Base-by-base conservation (phyloP, 208 protist genomes). In the Leishmania aethiopica region DNA sequence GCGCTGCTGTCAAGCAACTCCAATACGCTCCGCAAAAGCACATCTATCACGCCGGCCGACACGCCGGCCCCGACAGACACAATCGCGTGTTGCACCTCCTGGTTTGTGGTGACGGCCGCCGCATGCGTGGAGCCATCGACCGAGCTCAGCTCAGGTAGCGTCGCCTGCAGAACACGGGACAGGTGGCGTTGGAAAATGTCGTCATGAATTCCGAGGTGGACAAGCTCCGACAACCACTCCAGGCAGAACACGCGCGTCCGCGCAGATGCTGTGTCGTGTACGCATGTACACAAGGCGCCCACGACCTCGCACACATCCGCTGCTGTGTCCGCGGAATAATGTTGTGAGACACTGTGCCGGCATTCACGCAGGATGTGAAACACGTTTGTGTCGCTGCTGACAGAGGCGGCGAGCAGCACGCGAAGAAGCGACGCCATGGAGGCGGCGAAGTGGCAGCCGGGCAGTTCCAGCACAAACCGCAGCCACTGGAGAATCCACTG, bases 401-500 rank as follows among this genome's bases (percentile, higher is more conserved):
- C 89, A 0, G 87, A 88, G n/a, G 91, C 79, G 53, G 88, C 76
- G 3, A 92, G 80, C 6, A 94, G 80, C 6, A 86, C 79, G 28
- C 86, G 84, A 57, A 94, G 82, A 62, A 94, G 84, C 2, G 82
- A 74, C 57, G 86, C 83, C 64, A 95, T 79, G 55, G 81, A 77
- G n/a, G 85, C 59, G 59, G 89, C 80, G 77, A 92, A 84, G 60
- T 90, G 78, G 77, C 86, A 84, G 8, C 89, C 86, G 6, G 90
- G 87, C 59, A 93, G 82, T 78, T 90, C 90, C 15, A 90, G 77
- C 37, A 95, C 86, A 78, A 91, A 86, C 37, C 80, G 59, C 66
- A 93, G 86, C 93, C 91, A 94, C 51, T 89, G 88, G 2, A 96
- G 80, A 32, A 87, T 75, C 91, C 93, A 96, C 87, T 89, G 75